phyloP scores from a whole-genome alignment of 805 yeast genomes.

The Wickerhamomyces subpelliculosus region DNA sequence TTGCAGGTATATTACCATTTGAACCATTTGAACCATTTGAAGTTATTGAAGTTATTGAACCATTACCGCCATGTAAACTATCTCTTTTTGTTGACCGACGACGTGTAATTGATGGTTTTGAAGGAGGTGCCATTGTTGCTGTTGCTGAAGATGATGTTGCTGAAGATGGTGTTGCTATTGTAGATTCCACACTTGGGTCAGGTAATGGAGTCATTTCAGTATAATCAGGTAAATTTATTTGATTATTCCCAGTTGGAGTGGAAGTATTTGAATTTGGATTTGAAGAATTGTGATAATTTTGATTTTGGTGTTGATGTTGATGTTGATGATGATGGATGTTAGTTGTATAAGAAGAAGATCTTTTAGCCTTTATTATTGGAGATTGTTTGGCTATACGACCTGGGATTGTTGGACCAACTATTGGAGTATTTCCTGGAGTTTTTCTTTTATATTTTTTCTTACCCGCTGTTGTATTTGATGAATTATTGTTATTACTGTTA shows the following conservation, averaged over 20 bases:
- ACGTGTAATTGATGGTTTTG: constrained; percentile 19
- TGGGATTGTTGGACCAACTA: constrained; percentile 29
- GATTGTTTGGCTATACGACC: constrained; percentile 29
- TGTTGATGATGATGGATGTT: constrained; percentile 11
- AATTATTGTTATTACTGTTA: neutral
- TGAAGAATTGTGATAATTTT: neutral
- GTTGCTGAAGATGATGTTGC: constrained; percentile 1
- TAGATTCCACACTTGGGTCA: constrained; percentile 1
- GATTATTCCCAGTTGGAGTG: constrained; percentile 2
- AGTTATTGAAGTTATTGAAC: neutral
- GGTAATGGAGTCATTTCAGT: constrained; percentile 1
- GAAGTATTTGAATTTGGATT: neutral
- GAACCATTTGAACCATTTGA: constrained; percentile 16
- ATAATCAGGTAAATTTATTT: neutral
- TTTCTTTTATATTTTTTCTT: constrained; percentile 26
- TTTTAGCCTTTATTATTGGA: constrained; percentile 29
- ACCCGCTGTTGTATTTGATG: constrained; percentile 1
- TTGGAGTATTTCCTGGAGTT: constrained; percentile 33
- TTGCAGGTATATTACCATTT: constrained; percentile 15
- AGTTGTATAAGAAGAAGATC: constrained; percentile 14
- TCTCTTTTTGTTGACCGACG: constrained; percentile 16
- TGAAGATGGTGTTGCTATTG: constrained; percentile 9
- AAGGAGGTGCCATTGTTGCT: neutral
- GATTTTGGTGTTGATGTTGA: constrained; percentile 2
- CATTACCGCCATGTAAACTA: constrained; percentile 1